A percentile compares a stretch with the other conserved stretches of the same genome.
Evolutionary conservation across 345 rosid genomes (phyloP).

Genomic region (Eucalyptus pauciflora): DNA sequence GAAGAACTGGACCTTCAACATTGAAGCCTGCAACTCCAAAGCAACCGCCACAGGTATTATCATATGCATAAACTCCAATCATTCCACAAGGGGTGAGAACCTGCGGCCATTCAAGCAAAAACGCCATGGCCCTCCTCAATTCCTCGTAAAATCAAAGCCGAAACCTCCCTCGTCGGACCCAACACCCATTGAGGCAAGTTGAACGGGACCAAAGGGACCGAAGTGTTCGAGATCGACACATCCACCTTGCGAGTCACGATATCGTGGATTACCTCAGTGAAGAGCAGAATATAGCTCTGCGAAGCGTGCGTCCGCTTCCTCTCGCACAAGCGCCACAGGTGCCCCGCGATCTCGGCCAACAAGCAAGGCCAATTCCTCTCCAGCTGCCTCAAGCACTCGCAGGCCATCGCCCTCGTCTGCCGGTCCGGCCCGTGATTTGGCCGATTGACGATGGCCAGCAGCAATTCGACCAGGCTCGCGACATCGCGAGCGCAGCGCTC

Average conservation of each 20-base stretch:
- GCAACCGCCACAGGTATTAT: slow-evolving; percentile 63
- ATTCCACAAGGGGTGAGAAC: slow-evolving; percentile 73
- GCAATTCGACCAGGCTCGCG: slow-evolving; percentile 55
- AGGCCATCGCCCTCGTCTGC: slow-evolving; percentile 70
- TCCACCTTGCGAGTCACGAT: slow-evolving; percentile 43
- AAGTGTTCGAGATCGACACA: slow-evolving; percentile 60
- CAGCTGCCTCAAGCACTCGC: slow-evolving; percentile 81
- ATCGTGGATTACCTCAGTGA: slow-evolving; percentile 46
- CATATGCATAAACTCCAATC: slow-evolving; percentile 73
- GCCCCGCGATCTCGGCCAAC: slow-evolving; percentile 67
- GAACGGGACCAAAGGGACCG: slow-evolving; percentile 76
- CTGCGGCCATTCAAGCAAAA: slow-evolving; percentile 72
- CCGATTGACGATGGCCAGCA: slow-evolving; percentile 62
- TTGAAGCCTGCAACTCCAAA: slow-evolving; percentile 79
- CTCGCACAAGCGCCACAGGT: slow-evolving; percentile 81
- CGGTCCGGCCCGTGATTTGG: slow-evolving; percentile 85
- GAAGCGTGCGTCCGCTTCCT: slow-evolving; percentile 87
- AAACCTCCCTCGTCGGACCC: slow-evolving; percentile 13
- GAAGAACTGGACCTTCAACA: slow-evolving; percentile 86
- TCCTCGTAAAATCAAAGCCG: slow-evolving; percentile 80
- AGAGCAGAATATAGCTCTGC: slow-evolving; percentile 67
- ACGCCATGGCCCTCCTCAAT: slow-evolving; percentile 75
- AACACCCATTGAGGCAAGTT: slow-evolving; percentile 44
- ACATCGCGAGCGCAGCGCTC: not conserved
- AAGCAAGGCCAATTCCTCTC: slow-evolving; percentile 71